phyloP scores from a whole-genome alignment of 441 rosid genomes.

The Croton setiger region DNA sequence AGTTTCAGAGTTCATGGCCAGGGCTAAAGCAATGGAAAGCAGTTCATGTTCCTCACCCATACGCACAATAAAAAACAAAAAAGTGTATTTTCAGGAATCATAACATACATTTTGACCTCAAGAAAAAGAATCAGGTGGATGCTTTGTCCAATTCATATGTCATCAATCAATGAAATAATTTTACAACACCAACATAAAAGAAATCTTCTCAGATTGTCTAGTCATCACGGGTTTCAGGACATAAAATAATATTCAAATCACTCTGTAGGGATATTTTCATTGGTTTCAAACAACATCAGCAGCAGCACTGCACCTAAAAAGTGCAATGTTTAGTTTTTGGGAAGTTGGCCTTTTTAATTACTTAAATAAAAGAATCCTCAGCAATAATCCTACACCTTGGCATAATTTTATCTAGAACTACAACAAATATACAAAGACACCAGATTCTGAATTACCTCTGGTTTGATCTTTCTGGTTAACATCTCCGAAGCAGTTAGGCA shows the following conservation, averaged over 20 bases:
- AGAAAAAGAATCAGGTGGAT: neutral
- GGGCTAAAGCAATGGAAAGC: too few species aligned
- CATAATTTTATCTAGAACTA: neutral
- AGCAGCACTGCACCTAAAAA: neutral
- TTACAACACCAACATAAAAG: neutral
- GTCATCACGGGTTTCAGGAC: neutral
- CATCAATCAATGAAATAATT: neutral
- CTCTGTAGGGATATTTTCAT: neutral
- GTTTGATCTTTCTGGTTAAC: slow-evolving; percentile 24
- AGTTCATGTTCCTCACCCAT: neutral
- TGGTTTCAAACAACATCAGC: neutral
- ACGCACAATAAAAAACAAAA: neutral
- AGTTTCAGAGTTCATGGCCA: too few species aligned
- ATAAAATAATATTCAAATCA: neutral
- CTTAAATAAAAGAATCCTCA: neutral
- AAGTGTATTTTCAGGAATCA: neutral
- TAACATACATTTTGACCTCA: neutral
- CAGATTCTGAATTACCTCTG: slow-evolving; percentile 36
- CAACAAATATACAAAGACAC: neutral
- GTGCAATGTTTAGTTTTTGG: neutral
- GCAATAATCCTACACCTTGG: neutral
- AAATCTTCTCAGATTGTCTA: neutral
- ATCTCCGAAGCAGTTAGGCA: slow-evolving; percentile 20
- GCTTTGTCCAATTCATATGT: too few species aligned
- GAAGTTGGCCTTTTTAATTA: slow-evolving; percentile 1